Conservation (phyloP, 2,329 filamentous ascomycete species). For the Aureobasidium sp. region DNA sequence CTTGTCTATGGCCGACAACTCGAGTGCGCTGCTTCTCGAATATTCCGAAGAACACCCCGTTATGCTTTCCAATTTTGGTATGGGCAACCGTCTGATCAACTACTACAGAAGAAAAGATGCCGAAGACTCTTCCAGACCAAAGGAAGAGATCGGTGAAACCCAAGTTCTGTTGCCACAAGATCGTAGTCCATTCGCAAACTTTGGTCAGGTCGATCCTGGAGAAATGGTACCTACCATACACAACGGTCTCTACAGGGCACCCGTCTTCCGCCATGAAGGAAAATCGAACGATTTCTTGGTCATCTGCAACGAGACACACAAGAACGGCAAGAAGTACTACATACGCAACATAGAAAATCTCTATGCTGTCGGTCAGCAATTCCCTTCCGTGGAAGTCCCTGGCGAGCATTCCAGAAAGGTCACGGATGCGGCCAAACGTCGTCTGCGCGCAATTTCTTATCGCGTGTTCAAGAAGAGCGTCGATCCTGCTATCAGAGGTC, state of each 20-base stretch:
- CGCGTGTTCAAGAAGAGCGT: slow-evolving; percentile 73
- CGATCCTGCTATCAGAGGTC: slow-evolving; percentile 59
- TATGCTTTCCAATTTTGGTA: slow-evolving; percentile 91
- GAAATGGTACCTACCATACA: slow-evolving; percentile 86
- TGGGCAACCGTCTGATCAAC: slow-evolving; percentile 93
- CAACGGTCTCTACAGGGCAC: slow-evolving; percentile 91
- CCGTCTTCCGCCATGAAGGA: slow-evolving; percentile 78
- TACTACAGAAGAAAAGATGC: slow-evolving; percentile 83
- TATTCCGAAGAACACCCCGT: slow-evolving; percentile 92
- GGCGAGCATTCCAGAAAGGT: slow-evolving; percentile 91
- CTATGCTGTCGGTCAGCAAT: slow-evolving; percentile 84
- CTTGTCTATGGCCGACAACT: slow-evolving; percentile 80
- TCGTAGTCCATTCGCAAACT: slow-evolving; percentile 90
- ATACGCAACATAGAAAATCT: slow-evolving; percentile 86
- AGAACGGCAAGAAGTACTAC: slow-evolving; percentile 70
- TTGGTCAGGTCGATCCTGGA: slow-evolving; percentile 84
- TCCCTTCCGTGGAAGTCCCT: slow-evolving; percentile 85
- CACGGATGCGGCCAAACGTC: slow-evolving; percentile 92
- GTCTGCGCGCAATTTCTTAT: slow-evolving; percentile 92
- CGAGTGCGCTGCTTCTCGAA: slow-evolving; percentile 78
- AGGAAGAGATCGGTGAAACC: slow-evolving; percentile 78
- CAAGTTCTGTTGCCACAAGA: slow-evolving; percentile 85
- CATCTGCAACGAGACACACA: slow-evolving; percentile 69
- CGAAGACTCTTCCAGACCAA: slow-evolving; percentile 68
- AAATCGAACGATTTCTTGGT: slow-evolving; percentile 79